A percentile compares a stretch with the other conserved stretches of the same genome.
These are phyloP conservation scores for Panicum miliaceum DNA, from an alignment of 176 grass and related monocot genomes.

Conservation along the genomic window DNA sequence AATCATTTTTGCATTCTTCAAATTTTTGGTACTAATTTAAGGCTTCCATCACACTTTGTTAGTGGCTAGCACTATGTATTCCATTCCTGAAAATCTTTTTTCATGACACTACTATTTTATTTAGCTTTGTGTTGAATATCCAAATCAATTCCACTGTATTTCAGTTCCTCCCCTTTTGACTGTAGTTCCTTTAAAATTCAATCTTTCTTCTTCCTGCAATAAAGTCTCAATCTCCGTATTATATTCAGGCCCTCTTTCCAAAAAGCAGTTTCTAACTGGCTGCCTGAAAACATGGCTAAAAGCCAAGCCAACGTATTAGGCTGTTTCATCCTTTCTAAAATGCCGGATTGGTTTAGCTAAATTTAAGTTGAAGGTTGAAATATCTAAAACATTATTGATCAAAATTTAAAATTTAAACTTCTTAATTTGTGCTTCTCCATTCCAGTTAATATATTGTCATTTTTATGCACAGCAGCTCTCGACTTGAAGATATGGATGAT, in stretches of 20 bases:
- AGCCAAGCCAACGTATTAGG: too few relatives aligned
- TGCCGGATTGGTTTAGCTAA: not conserved
- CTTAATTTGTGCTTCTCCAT: not conserved
- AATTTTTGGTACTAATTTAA: not conserved
- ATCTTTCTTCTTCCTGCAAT: not conserved
- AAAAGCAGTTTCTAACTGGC: not conserved
- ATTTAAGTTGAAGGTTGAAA: not conserved
- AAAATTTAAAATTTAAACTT: not conserved
- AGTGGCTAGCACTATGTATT: not conserved
- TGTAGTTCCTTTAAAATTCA: not conserved
- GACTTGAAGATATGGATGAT: constrained; percentile 38
- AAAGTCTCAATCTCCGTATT: not conserved
- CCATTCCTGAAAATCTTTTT: not conserved
- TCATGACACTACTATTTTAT: not conserved
- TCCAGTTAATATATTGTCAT: not conserved
- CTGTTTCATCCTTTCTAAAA: not conserved
- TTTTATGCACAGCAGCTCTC: constrained; percentile 32
- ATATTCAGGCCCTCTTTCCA: not conserved
- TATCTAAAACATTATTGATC: not conserved
- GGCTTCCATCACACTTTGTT: not conserved
- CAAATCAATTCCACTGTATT: too few relatives aligned
- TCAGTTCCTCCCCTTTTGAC: not conserved
- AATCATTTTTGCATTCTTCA: not conserved
- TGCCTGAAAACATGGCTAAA: not conserved
- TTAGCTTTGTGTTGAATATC: constrained; percentile 3